These are phyloP conservation scores for Bipolaris victoriae DNA, from an alignment of 2,329 filamentous ascomycete genomes.

Conservation along the genomic window DNA sequence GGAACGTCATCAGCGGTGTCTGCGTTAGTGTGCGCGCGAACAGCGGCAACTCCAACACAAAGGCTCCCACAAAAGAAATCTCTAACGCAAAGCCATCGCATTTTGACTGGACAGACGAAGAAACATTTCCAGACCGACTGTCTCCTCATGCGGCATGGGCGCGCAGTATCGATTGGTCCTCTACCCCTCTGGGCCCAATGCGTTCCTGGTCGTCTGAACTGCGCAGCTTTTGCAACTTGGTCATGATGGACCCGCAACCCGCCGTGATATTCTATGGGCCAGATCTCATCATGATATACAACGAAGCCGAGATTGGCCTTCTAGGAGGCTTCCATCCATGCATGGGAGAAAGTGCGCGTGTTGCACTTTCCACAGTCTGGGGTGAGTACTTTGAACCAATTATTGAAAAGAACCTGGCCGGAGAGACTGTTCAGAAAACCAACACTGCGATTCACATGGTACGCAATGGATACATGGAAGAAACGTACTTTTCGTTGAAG, in stretches of 20 bases:
- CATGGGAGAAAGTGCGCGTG: conserved; percentile 63
- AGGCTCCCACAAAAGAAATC: conserved; percentile 1
- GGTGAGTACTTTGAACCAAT: conserved; percentile 31
- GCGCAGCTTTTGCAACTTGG: conserved; percentile 75
- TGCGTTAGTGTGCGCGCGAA: not conserved
- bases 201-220: conserved; percentile 72
- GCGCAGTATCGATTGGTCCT: conserved; percentile 73
- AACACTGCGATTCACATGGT: conserved; percentile 75
- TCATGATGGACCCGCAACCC: conserved; percentile 64
- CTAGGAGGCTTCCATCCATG: conserved; percentile 57
- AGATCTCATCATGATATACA: conserved; percentile 48
- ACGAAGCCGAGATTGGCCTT: conserved; percentile 44
- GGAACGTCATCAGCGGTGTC: conserved; percentile 30
- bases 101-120: conserved; percentile 26
- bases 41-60: not conserved
- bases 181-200: conserved; percentile 75
- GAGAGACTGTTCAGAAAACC: conserved; percentile 50
- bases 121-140: conserved; percentile 15
- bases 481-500: conserved; percentile 80
- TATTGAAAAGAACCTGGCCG: conserved; percentile 27
- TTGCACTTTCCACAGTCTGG: conserved; percentile 74
- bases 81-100: conserved; percentile 12
- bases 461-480: conserved; percentile 72
- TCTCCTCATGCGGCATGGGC: conserved; percentile 21
- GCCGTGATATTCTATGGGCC: conserved; percentile 64